Base-by-base conservation (phyloP, 164 flowering plant species). In the Nelumbo lutea region DNA sequence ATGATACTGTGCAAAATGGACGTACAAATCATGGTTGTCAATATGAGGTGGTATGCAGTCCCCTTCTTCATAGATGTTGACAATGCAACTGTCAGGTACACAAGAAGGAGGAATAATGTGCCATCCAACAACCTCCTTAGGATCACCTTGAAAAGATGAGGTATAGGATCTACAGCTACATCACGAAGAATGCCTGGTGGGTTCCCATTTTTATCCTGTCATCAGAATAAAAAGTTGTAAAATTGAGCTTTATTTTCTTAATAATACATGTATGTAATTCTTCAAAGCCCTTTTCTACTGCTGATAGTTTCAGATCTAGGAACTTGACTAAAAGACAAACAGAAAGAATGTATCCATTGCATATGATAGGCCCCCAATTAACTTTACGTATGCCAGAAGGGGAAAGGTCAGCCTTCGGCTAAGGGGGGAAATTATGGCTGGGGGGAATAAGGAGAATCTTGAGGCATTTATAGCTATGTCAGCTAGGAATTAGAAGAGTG, bases 1-100 rank as follows among this genome's bases (percentile, higher is more conserved):
- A 96, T 14, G 99, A 96, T 5, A 96, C 88, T 0, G 96, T 96
- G 48, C 99, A 96, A 62, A 96, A 96, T 38, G 99, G 99, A 9
- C 99, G 84, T 52, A 93, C 82, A 77, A 93, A 65, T 96, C 99
- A 76, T 87, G 95, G 77, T 83, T 85, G 81, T 96, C 99, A 38
- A 93, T 88, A 56, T 96, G 99, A 10, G 99, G 99, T 45, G 99
- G 99, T 70, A 96, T 96, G 72, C 98, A 96, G 76, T 96, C 97
- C 42, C 92, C 96, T 77, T 87, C 90, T 6, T 93, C 97, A 74
- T 93, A 96, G 8, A 96, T 89, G 78, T 96, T 96, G 53, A 96
- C 97, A 63, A 96, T 93, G 75, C 98, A 96, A 72, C 98, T 92
- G 66, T 96, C 97, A 9, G 99, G 98, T 3, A 93, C 84, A 75